Conservation (phyloP, 2,329 filamentous ascomycete genomes). For the Macrophomina phaseolina region DNA sequence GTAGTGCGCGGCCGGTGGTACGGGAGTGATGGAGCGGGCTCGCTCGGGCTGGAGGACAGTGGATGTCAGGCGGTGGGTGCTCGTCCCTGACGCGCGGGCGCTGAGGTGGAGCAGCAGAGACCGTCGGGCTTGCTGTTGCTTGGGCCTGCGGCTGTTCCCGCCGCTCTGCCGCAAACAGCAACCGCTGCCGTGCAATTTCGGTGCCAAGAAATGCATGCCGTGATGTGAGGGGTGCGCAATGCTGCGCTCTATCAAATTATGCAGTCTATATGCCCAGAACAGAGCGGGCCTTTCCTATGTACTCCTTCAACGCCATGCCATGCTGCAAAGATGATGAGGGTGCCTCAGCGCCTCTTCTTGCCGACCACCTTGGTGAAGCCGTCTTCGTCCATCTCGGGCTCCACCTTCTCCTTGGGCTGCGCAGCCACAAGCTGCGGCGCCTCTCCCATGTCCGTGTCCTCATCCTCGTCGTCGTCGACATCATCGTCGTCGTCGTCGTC, state of each 20-base stretch:
- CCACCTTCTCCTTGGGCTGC: slow-evolving; percentile 38
- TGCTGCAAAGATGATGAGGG: neutral
- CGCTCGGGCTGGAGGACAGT: neutral
- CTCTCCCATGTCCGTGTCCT: slow-evolving; percentile 45
- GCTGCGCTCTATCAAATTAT: slow-evolving; percentile 19
- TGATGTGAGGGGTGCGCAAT: slow-evolving; percentile 7
- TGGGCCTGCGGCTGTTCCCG: slow-evolving; percentile 15
- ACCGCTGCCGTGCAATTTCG: slow-evolving; percentile 20
- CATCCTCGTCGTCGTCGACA: slow-evolving; percentile 40
- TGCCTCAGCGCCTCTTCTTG: slow-evolving; percentile 44
- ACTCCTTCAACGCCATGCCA: slow-evolving; percentile 24
- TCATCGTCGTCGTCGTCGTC: slow-evolving; percentile 60
- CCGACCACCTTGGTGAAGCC: slow-evolving; percentile 51
- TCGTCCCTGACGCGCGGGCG: slow-evolving; percentile 8
- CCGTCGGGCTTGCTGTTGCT: neutral
- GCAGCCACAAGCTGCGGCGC: slow-evolving; percentile 41
- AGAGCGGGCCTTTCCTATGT: slow-evolving; percentile 1
- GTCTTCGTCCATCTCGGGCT: slow-evolving; percentile 49
- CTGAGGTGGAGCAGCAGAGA: slow-evolving; percentile 2
- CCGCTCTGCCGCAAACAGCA: slow-evolving; percentile 19
- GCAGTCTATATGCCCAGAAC: slow-evolving; percentile 17
- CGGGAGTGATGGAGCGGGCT: neutral
- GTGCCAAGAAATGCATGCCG: slow-evolving; percentile 2
- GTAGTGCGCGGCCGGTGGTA: neutral
- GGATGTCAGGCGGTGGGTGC: neutral